phyloP scores from a whole-genome alignment of 148 eudicot genomes.

The Fagopyrum esculentum region DNA sequence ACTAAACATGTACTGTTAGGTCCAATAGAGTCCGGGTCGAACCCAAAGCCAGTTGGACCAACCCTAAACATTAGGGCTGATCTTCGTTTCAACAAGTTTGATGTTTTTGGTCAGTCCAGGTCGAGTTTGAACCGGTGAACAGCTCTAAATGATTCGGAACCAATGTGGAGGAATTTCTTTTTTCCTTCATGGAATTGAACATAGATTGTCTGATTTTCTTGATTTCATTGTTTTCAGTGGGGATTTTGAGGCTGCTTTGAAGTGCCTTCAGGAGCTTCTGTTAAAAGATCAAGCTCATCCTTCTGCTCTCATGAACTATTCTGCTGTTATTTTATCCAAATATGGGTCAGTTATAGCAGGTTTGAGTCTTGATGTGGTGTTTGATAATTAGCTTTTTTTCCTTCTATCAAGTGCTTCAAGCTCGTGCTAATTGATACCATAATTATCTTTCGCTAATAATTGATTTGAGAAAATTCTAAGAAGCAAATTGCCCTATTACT shows the following conservation, averaged over 20 bases:
- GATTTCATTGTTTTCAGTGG: constrained; percentile 47
- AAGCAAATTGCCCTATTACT: not conserved
- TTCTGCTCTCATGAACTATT: constrained; percentile 78
- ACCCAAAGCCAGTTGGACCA: too few species aligned
- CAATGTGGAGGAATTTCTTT: not conserved
- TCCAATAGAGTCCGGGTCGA: too few species aligned
- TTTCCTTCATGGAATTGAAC: not conserved
- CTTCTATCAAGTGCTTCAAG: not conserved
- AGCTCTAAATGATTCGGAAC: not conserved
- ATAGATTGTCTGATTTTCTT: constrained; percentile 11
- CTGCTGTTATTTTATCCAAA: constrained; percentile 70
- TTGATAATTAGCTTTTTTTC: constrained; percentile 6
- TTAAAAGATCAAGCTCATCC: constrained; percentile 95
- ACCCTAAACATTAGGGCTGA: too few species aligned
- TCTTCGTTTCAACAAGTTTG: too few species aligned
- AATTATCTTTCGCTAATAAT: not conserved
- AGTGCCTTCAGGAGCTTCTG: constrained; percentile 70
- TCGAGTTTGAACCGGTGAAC: too few species aligned
- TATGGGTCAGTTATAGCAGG: constrained; percentile 90
- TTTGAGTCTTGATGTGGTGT: constrained; percentile 22
- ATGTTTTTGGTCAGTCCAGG: too few species aligned
- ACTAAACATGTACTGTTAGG: too few species aligned
- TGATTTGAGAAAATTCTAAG: not conserved
- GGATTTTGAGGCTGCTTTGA: constrained; percentile 70
- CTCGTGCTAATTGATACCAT: not conserved